Base-by-base conservation (phyloP, 495 filamentous ascomycete species). In the Aspergillus nidulans region DNA sequence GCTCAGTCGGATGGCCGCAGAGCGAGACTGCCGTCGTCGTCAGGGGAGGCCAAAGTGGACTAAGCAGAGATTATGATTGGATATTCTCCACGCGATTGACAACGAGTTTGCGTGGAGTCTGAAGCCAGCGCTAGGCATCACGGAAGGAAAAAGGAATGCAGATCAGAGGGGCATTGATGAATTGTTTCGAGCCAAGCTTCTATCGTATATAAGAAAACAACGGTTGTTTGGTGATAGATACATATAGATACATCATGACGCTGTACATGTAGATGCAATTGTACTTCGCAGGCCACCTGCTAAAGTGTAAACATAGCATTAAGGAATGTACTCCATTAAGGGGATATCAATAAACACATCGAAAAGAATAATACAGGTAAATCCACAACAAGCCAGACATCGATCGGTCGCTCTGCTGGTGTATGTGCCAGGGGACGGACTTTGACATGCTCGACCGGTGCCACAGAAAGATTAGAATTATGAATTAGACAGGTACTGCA, bases 281-380 rank as follows among this genome's bases (percentile, higher is more conserved):
- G 26, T 5, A 30, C 26, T 10, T 30, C 26, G 15, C 9, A 15
- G 21, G 30, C 12, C n/a, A 41, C 32, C 47, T 49, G 30, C 47
- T 16, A 23, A 48, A 39, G 30, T 53, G n/a, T 51, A 40, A 43
- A 45, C 30, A 39, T 55, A 39, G 41, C 52, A 41, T 47, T 55
- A 70, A 66, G 57, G 69, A 71, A 71, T 63, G 65, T 71, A 71
- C 62, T 70, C 67, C 67, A 70, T 67, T 69, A 50, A 63, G 64
- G 61, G 64, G 63, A 57, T 49, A 60, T 59, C 8, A 55, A 51
- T 51, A 46, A 58, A 43, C 43, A 54, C n/a, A 48, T 46, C 45
- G 45, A 28, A 53, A 55, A 44, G 42, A 51, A 53, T 53, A 46
- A 19, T 26, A 32, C 41, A 55, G 12, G 32, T 20, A 13, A 36